A percentile compares a stretch with the other conserved stretches of the same genome.
Evolutionary conservation across 2,329 filamentous ascomycete species (phyloP).

Genomic region (Fusarium miscanthi): DNA sequence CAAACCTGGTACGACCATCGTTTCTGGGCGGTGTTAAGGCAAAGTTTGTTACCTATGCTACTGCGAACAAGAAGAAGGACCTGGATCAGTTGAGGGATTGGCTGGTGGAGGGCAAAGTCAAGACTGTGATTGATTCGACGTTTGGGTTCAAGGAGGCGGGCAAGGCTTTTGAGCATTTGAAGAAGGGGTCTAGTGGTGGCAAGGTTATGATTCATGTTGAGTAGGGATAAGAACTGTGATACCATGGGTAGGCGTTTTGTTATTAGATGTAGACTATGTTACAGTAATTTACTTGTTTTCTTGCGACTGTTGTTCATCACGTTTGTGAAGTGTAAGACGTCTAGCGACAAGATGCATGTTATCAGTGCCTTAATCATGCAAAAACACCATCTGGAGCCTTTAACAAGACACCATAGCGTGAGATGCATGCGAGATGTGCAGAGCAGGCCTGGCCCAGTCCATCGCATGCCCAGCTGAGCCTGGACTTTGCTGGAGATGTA

Average conservation of each 20-base stretch:
- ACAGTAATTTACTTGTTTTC: not conserved
- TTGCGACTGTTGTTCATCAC: not conserved
- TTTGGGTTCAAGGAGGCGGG: constrained; percentile 67
- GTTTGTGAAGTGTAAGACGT: not conserved
- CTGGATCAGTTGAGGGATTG: constrained; percentile 63
- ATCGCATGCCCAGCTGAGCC: not conserved
- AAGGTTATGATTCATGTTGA: constrained; percentile 63
- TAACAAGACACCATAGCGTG: not conserved
- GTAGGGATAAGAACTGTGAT: constrained; percentile 11
- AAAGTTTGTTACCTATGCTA: constrained; percentile 55
- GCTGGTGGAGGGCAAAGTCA: constrained; percentile 68
- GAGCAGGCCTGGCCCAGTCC: too few species aligned
- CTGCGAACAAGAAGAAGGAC: constrained; percentile 57
- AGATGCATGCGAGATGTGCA: not conserved
- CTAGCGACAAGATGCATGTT: not conserved
- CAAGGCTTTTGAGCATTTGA: constrained; percentile 68
- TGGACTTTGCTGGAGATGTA: not conserved
- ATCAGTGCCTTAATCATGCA: not conserved
- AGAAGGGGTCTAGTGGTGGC: constrained; percentile 67
- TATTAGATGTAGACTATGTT: not conserved
- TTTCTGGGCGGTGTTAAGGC: constrained; percentile 56
- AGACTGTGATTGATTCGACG: constrained; percentile 64
- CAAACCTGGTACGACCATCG: constrained; percentile 45
- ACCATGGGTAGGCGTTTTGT: not conserved
- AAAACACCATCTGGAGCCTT: not conserved